These are phyloP conservation scores for Hypocreales sp. DNA, from an alignment of 2,329 filamentous ascomycete genomes.

Conservation along the genomic window DNA sequence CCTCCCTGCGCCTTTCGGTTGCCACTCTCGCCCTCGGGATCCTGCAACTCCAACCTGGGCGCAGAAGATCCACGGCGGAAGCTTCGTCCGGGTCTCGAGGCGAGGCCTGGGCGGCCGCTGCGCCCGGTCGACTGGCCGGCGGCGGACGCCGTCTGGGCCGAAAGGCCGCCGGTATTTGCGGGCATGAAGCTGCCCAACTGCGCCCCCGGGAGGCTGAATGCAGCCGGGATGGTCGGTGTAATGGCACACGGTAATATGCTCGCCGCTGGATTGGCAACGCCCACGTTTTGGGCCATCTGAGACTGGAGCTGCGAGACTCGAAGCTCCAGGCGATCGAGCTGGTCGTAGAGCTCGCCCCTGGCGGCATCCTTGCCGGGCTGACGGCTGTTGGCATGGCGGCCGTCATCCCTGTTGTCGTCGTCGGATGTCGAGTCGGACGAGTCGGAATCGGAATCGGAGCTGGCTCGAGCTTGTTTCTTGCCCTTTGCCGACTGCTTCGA, in stretches of 20 bases:
- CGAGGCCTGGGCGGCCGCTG: neutral
- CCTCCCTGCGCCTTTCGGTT: neutral
- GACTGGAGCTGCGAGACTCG: conserved; percentile 11
- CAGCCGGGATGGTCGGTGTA: neutral
- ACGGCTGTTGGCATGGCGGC: neutral
- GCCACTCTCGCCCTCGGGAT: neutral
- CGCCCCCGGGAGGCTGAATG: neutral
- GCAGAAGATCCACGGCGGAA: neutral
- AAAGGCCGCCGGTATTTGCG: neutral
- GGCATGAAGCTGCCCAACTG: neutral
- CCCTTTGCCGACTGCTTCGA: neutral
- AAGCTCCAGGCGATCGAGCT: conserved; percentile 14
- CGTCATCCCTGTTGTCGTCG: conserved; percentile 1
- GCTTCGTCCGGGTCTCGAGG: neutral
- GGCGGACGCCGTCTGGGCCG: neutral
- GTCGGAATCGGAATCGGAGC: conserved; percentile 1
- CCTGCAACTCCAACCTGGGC: neutral
- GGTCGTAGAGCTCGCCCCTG: conserved; percentile 4
- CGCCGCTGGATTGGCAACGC: neutral
- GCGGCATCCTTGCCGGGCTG: conserved; percentile 1
- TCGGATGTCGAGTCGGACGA: conserved; percentile 1
- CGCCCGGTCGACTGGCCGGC: neutral
- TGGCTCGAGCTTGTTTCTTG: neutral
- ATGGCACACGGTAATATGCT: neutral
- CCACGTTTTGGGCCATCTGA: conserved; percentile 5